Conservation (phyloP, 148 eudicot species). For the Dysphania ambrosioides region DNA sequence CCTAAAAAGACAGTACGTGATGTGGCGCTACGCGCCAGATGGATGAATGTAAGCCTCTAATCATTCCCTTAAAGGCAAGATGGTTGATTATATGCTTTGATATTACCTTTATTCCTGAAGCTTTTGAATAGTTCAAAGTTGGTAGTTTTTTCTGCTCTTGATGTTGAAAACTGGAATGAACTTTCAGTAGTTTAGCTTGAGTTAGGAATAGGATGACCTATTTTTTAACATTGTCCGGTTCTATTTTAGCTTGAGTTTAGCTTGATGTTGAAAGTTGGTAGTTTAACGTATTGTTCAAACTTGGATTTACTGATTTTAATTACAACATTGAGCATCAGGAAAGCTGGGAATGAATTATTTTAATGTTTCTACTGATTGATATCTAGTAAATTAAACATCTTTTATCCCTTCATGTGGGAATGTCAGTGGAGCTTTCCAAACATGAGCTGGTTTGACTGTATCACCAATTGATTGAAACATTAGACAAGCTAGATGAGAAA, state of each 20-base stretch:
- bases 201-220: not conserved
- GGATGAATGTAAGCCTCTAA: slow-evolving; percentile 60
- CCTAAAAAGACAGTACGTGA: slow-evolving; percentile 71
- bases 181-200: slow-evolving; percentile 4
- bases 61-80: not conserved
- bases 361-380: not conserved
- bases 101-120: not conserved
- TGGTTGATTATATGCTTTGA: not conserved
- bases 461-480: not conserved
- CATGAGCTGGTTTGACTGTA: not conserved
- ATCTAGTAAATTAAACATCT: not conserved
- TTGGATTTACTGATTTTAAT: not conserved
- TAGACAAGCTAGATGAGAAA: not conserved
- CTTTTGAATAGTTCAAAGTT: not conserved
- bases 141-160: not conserved
- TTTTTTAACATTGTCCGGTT: not conserved
- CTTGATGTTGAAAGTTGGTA: too few species aligned
- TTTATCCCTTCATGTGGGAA: not conserved
- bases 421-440: not conserved
- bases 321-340: not conserved
- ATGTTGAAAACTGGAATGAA: not conserved
- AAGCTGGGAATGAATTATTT: not conserved
- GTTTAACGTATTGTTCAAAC: not conserved
- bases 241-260: too few species aligned
- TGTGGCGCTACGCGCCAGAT: slow-evolving; percentile 69